Base-by-base conservation (phyloP, 768 basidiomycete species). In the Tylopilus sp. region DNA sequence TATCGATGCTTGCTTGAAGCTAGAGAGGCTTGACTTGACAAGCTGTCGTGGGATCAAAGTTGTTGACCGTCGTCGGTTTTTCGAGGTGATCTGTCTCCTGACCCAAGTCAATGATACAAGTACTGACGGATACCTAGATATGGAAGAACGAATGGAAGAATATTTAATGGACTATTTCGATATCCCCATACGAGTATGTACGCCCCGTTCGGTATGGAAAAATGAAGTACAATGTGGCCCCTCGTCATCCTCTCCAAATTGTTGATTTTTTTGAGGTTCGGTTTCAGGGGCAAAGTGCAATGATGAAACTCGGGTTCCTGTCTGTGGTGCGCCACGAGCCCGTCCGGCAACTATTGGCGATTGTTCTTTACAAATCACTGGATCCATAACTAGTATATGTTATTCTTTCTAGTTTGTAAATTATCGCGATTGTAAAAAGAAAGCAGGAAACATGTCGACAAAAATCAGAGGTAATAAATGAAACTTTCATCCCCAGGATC, bases 31-130 rank as follows among this genome's bases (percentile, higher is more conserved):
- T 14, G 80, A 87, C 60, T 68, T 89, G 41, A 87, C 84, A 4
- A 81, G 84, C 53, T 89, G 86, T 55, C 76, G 86, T 47, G 80
- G 86, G 6, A 74, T 89, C 48, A 72, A 62, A 7, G 75, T 87
- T 6, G 72, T 73, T 1, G 83, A 86, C 55, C 71, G 86, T 24
- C 75, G 87, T 14, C 77, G 77, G 8, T 83, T 89, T 59, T 89
- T 89, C 59, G 83, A 87, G 73, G 86, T 62, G 33, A 42, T 7
- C 10, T 1, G 19, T 25, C 16, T 40, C 16, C 11, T 4, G 17
- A 13, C 13, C 19, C 17, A 78, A 41, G 37, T 17, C 19, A 19
- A 37, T 8, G 16, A 30, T 5, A 17, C 26, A 16, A 17, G 16
- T 24, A 33, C 31, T 56, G 41, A 56, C 19, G 34, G 31, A 28